Base-by-base conservation (phyloP, 805 yeast genomes). In the Cephaloascus albidus region DNA sequence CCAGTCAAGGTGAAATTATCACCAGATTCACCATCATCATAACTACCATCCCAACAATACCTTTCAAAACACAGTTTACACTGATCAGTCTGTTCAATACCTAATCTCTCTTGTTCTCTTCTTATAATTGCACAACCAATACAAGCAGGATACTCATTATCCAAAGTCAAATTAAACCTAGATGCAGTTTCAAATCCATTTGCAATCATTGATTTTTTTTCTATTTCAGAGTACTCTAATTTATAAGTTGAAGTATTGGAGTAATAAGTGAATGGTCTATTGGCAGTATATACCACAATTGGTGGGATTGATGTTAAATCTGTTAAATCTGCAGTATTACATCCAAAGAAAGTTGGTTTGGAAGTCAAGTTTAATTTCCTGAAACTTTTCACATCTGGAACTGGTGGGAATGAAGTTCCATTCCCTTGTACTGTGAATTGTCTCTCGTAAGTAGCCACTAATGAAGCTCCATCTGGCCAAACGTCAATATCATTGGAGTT, bases 51-150 rank as follows among this genome's bases (percentile, higher is more conserved):
- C 89, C 89, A 87, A 60, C 96, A 87, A 58, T 85, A 85, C 4
- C 63, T 65, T 28, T 65, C 60, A 57, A 87, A 85, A 56, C 96
- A 87, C 39, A 61, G 44, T 48, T 74, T 61, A 64, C 96, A 87
- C 52, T 83, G 86, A 2, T 70, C 78, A n/a, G 76, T 61, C 43
- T 82, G 81, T 15, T 72, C 67, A 30, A 67, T 58, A 23, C 79
- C 78, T 32, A 68, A 58, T 53, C 89, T 70, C 60, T 85, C 93
- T 53, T 81, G 79, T 34, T 81, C 75, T 56, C 95, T 76, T 62
- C 85, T 81, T 42, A 85, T 68, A 36, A 86, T 72, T 8, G 94
- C 95, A 68, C 95, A 86, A 3, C 84, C 85, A 36, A 86, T 70
- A 65, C 95, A 86, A 4, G 78, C 72, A 34, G 74, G 63, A 79